These are phyloP conservation scores for Rhodotorula toruloides DNA, from an alignment of 768 basidiomycete genomes.

Conservation along the genomic window DNA sequence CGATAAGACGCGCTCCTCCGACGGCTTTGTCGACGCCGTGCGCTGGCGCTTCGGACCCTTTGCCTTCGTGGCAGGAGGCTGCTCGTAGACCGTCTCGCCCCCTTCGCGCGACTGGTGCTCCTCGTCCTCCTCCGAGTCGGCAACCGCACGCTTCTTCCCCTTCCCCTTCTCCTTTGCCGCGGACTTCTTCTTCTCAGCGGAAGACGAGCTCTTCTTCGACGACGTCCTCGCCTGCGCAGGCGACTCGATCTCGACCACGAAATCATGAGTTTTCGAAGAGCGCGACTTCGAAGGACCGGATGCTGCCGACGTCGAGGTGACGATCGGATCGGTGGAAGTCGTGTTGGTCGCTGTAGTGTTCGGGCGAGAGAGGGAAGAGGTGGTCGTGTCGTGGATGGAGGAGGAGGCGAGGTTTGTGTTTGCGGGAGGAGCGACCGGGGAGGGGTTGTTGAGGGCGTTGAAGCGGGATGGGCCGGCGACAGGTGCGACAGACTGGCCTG, in stretches of 20 bases:
- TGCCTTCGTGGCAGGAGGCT: background rate
- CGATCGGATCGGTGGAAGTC: conserved; percentile 11
- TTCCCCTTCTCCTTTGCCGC: background rate
- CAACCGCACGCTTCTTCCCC: background rate
- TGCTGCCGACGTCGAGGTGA: background rate
- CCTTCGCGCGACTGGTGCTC: background rate
- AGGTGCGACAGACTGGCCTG: background rate
- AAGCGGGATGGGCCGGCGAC: too few species aligned
- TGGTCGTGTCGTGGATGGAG: background rate
- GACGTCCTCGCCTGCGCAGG: background rate
- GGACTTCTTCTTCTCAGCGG: background rate
- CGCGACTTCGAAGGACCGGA: background rate
- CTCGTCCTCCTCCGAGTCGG: background rate
- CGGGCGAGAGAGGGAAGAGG: background rate
- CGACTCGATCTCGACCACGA: background rate
- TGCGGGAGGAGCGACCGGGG: background rate
- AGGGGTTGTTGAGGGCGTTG: background rate
- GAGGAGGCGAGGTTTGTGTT: background rate
- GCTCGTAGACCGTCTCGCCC: conserved; percentile 22
- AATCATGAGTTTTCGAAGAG: too few species aligned
- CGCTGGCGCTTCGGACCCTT: background rate
- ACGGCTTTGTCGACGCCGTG: background rate
- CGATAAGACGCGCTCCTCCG: too few species aligned
- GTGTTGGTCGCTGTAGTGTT: background rate
- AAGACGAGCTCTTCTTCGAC: background rate